Conservation (phyloP, 2,329 filamentous ascomycete genomes). For the Microcyclospora tardicrescens region DNA sequence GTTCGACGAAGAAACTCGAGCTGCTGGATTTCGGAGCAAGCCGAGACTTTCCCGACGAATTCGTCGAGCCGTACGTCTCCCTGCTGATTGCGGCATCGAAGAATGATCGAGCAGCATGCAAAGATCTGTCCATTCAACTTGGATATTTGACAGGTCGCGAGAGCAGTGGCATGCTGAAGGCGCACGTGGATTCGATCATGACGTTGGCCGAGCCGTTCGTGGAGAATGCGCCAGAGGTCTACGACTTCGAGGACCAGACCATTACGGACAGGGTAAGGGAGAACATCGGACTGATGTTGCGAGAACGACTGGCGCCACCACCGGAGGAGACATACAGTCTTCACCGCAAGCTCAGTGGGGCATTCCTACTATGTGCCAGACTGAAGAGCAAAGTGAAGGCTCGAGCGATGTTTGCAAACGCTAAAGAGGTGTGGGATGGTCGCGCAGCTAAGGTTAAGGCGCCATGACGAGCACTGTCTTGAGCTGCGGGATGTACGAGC, state of each 20-base stretch:
- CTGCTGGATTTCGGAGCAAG: slow-evolving; percentile 92
- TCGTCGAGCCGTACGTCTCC: slow-evolving; percentile 66
- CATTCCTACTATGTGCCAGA: slow-evolving; percentile 80
- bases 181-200: slow-evolving; percentile 75
- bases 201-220: slow-evolving; percentile 89
- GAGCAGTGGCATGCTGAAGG: slow-evolving; percentile 72
- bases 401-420: slow-evolving; percentile 61
- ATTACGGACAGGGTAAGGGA: slow-evolving; percentile 86
- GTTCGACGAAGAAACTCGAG: slow-evolving; percentile 55
- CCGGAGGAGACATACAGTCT: slow-evolving; percentile 96
- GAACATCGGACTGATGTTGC: slow-evolving; percentile 85
- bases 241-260: slow-evolving; percentile 88
- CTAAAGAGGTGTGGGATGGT: slow-evolving; percentile 26
- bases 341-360: slow-evolving; percentile 88
- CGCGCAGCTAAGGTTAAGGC: slow-evolving; percentile 10
- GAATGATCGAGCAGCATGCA: slow-evolving; percentile 21
- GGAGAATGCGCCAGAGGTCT: slow-evolving; percentile 60
- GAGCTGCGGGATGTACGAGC: no score
- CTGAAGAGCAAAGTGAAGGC: slow-evolving; percentile 74
- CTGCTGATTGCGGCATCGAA: slow-evolving; percentile 69
- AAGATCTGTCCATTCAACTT: slow-evolving; percentile 18
- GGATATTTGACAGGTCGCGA: slow-evolving; percentile 91
- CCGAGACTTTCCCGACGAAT: slow-evolving; percentile 67
- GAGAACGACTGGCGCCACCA: slow-evolving; percentile 75
- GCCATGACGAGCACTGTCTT: not conserved